Base-by-base conservation (phyloP, 1,284 basidiomycete genomes). In the Cutaneotrichosporon mucoides region DNA sequence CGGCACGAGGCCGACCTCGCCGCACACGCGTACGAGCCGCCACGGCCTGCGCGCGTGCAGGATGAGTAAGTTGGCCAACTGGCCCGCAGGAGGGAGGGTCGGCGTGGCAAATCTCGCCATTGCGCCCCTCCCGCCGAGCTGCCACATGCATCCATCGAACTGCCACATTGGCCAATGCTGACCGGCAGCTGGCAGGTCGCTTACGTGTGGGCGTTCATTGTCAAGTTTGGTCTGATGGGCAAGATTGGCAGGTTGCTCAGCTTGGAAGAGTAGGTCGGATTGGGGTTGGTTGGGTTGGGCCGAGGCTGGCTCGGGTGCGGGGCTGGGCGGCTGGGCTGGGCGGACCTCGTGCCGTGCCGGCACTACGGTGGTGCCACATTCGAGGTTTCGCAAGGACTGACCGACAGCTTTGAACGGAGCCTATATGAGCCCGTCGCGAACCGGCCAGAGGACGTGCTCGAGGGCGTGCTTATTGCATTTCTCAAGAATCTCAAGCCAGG, bases 51-150 rank as follows among this genome's bases (percentile, higher is more conserved):
- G 10, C 57, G 59, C 16, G 47, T 68, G 12, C 67, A 70, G 53
- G 70, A 72, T 41, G 74, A 76, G 74, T 76, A 56, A 66, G 74
- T 73, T n/a, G n/a, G n/a, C n/a, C n/a, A n/a, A n/a, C n/a, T n/a
- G n/a, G n/a, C n/a, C n/a, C n/a, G n/a, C n/a, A n/a, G n/a, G n/a
- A n/a, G n/a, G n/a, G n/a, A n/a, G n/a, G n/a, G n/a, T n/a, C n/a
- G n/a, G n/a, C n/a, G n/a, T n/a, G n/a, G n/a, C n/a, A n/a, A n/a
- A n/a, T n/a, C n/a, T n/a, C n/a, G n/a, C n/a, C n/a, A n/a, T n/a
- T n/a, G n/a, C n/a, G n/a, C n/a, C n/a, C n/a, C n/a, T n/a, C n/a
- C n/a, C n/a, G n/a, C n/a, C n/a, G n/a, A n/a, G n/a, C n/a, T n/a
- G n/a, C n/a, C 46, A 13, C 46, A 34, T 36, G 33, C 13, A 38